A percentile compares a stretch with the other conserved stretches of the same genome.
phyloP scores from a whole-genome alignment of 148 eudicot species.

The Rhododendron ferrugineum region DNA sequence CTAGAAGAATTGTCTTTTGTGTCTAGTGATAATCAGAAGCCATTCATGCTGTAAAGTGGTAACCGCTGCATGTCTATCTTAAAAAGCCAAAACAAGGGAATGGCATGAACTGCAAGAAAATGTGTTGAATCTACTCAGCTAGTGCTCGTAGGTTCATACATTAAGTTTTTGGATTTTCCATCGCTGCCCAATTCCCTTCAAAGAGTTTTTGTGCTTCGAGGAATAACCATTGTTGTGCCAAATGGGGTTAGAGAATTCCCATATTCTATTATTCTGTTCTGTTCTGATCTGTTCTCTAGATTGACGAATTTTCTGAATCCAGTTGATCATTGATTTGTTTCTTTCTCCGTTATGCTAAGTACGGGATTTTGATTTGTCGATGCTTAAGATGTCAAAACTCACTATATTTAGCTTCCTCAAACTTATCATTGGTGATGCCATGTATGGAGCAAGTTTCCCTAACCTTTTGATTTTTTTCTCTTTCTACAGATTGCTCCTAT shows the following conservation, averaged over 20 bases:
- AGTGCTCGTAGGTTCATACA: not conserved
- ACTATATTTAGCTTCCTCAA: not conserved
- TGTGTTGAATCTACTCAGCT: not conserved
- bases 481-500: slow-evolving; percentile 84
- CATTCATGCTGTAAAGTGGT: not conserved
- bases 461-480: not conserved
- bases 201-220: not conserved
- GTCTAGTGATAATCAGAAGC: not conserved
- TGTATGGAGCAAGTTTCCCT: not conserved
- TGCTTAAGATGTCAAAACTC: not conserved
- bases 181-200: not conserved
- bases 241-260: not conserved
- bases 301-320: not conserved
- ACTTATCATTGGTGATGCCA: not conserved
- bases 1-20: not conserved
- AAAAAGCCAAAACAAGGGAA: not conserved
- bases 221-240: not conserved
- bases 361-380: not conserved
- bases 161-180: not conserved
- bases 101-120: not conserved
- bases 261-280: not conserved
- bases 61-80: not conserved
- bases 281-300: not conserved
- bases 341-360: not conserved
- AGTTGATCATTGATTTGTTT: not conserved